These are phyloP conservation scores for Exophiala dermatitidis DNA, from an alignment of 2,329 filamentous ascomycete genomes.

Conservation along the genomic window DNA sequence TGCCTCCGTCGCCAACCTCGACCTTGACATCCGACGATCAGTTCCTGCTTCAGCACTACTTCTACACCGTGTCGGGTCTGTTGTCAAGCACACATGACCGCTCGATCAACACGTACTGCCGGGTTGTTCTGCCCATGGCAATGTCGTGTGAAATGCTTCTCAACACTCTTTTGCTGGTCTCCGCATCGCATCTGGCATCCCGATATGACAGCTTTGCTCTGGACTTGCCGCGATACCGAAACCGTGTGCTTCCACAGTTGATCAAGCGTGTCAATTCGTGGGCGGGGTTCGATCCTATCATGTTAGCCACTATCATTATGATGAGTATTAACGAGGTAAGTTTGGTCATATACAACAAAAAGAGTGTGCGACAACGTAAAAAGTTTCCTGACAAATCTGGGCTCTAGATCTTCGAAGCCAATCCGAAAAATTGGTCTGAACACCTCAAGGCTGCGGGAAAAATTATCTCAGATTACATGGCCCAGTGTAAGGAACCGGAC, in stretches of 20 bases:
- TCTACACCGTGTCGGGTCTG: slow-evolving; percentile 6
- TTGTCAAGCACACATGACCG: slow-evolving; percentile 8
- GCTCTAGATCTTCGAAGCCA: slow-evolving; percentile 6
- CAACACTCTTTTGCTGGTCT: slow-evolving; percentile 5
- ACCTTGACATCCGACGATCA: slow-evolving; percentile 4
- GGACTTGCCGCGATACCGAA: slow-evolving; percentile 2
- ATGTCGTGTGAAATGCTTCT: slow-evolving; percentile 3
- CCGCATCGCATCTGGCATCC: slow-evolving; percentile 1
- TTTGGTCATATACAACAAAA: not conserved
- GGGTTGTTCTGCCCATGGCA: slow-evolving; percentile 4
- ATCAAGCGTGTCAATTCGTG: not conserved
- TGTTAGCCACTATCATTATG: slow-evolving; percentile 9
- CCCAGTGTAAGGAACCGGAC: slow-evolving; percentile 5
- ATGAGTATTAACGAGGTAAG: slow-evolving; percentile 7
- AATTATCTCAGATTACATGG: slow-evolving; percentile 4
- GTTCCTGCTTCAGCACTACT: slow-evolving; percentile 5
- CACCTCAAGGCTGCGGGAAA: slow-evolving; percentile 3
- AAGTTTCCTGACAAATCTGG: not conserved
- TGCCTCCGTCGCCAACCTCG: not conserved
- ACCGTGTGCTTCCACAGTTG: slow-evolving; percentile 2
- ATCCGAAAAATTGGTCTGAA: slow-evolving; percentile 1
- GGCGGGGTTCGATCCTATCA: slow-evolving; percentile 1
- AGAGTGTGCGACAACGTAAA: too few species aligned
- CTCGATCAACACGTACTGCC: slow-evolving; percentile 7
- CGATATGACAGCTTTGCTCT: slow-evolving; percentile 2